Percentiles rank a stretch among this genome's conserved stretches.
Evolutionary conservation across 169 alveolate genomes (phyloP).

Genomic region (Cryptosporidium ryanae): DNA sequence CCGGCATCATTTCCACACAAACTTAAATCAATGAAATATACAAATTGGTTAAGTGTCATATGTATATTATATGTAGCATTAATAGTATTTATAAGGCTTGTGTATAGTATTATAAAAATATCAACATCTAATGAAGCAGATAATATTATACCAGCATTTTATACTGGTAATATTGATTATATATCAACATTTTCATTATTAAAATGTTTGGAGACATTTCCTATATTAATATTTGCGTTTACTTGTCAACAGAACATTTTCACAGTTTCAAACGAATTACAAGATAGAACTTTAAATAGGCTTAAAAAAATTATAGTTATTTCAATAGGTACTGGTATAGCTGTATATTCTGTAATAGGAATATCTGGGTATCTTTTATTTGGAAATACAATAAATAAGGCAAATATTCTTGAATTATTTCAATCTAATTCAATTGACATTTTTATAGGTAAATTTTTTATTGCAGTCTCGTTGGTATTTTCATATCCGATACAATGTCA

Average conservation of each 20-base stretch:
- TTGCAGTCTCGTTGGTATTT: slow-evolving; percentile 74
- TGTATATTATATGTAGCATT: slow-evolving; percentile 63
- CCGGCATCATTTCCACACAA: slow-evolving; percentile 75
- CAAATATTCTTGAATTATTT: slow-evolving; percentile 58
- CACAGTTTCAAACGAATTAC: slow-evolving; percentile 69
- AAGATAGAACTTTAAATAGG: slow-evolving; percentile 45
- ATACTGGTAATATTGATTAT: slow-evolving; percentile 27
- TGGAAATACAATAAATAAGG: slow-evolving; percentile 49
- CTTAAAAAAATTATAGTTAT: slow-evolving; percentile 24
- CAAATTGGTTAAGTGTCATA: slow-evolving; percentile 62
- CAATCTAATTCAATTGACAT: slow-evolving; percentile 33
- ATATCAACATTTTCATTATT: slow-evolving; percentile 20
- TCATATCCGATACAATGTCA: slow-evolving; percentile 75
- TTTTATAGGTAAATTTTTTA: slow-evolving; percentile 53
- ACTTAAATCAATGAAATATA: slow-evolving; percentile 63
- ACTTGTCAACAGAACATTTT: slow-evolving; percentile 75
- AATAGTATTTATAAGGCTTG: slow-evolving; percentile 35
- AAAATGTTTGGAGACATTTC: slow-evolving; percentile 53
- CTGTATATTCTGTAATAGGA: slow-evolving; percentile 41
- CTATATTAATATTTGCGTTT: slow-evolving; percentile 74
- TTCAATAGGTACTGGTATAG: slow-evolving; percentile 36
- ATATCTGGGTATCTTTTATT: slow-evolving; percentile 64
- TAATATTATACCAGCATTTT: slow-evolving; percentile 28
- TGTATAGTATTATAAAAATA: not conserved
- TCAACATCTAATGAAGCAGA: not conserved